A percentile compares a stretch with the other conserved stretches of the same genome.
These are phyloP conservation scores for Hericium coralloides DNA, from an alignment of 768 basidiomycete species.

Conservation along the genomic window DNA sequence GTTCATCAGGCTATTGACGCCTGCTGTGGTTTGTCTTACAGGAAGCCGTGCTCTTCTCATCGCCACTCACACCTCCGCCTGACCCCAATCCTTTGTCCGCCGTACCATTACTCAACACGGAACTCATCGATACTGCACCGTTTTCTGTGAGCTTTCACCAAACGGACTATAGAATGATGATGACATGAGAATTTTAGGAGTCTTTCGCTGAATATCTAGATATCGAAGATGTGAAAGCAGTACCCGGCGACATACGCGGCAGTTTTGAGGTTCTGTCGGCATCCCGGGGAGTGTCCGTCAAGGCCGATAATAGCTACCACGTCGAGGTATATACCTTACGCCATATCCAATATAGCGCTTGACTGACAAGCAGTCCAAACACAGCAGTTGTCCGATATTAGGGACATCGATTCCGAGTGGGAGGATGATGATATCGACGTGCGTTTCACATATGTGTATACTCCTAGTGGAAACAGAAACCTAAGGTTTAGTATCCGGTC, in stretches of 20 bases:
- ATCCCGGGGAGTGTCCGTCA: constrained; percentile 3
- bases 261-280: background rate
- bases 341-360: background rate
- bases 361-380: background rate
- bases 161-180: background rate
- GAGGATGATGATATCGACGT: constrained; percentile 15
- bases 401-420: constrained; percentile 15
- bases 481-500: background rate
- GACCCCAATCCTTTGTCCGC: constrained; percentile 5
- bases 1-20: background rate
- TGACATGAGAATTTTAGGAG: constrained; percentile 3
- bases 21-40: background rate
- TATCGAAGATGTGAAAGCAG: background rate
- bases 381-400: constrained; percentile 12
- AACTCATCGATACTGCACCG: constrained; percentile 12
- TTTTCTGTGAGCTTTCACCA: constrained; percentile 11
- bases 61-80: constrained; percentile 6
- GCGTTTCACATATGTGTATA: background rate
- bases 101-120: constrained; percentile 13
- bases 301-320: constrained; percentile 12
- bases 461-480: no score
- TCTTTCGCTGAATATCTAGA: constrained; percentile 11
- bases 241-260: background rate
- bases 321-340: constrained; percentile 9
- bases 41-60: constrained; percentile 3